Base-by-base conservation (phyloP, 768 basidiomycete genomes). In the Amanita polypyramis region DNA sequence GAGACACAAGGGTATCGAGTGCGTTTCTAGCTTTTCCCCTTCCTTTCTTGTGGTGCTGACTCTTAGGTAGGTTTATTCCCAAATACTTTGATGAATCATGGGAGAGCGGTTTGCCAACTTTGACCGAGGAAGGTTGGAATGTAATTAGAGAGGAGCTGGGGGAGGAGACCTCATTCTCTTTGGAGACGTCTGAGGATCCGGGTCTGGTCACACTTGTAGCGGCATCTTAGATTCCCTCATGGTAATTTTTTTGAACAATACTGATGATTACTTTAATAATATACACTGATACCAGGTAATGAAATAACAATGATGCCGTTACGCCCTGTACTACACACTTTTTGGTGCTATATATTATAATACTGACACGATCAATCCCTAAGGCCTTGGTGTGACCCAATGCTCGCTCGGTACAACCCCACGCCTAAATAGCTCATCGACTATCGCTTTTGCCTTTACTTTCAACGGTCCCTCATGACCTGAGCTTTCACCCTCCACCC, bases 1-100 rank as follows among this genome's bases (percentile, higher is more conserved):
- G 65, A 94, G 90, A 72, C 76, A 73, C 62, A 85, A 79, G 49
- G 88, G 85, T 14, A 62, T 77, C 25, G 73, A 77, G 89, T 95
- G 58, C 70, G 89, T 85, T 47, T 34, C 5, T 34, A 29, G 1
- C 30, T 19, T 37, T 5, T 17, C 15, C 32, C 17, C 10, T 10
- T 12, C 14, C 25, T 19, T 15, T 14, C 4, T 7, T 29, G 35
- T 0, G 42, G 19, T 39, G 27, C 33, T 17, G n/a, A 17, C n/a
- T 11, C 20, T 25, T 39, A 15, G 39, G 14, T 17, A 58, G 57
- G 40, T 58, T 58, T 32, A 35, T 50, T 10, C 57, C 49, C 42
- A 27, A 44, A 17, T 44, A 45, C 37, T 50, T 50, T 41, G 49
- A 50, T 23, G 21, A n/a, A 27, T 20, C 32, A 35, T 49, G 40